Evolutionary conservation across 2,329 filamentous ascomycete genomes (phyloP).

Genomic region (Penicillium sp.): DNA sequence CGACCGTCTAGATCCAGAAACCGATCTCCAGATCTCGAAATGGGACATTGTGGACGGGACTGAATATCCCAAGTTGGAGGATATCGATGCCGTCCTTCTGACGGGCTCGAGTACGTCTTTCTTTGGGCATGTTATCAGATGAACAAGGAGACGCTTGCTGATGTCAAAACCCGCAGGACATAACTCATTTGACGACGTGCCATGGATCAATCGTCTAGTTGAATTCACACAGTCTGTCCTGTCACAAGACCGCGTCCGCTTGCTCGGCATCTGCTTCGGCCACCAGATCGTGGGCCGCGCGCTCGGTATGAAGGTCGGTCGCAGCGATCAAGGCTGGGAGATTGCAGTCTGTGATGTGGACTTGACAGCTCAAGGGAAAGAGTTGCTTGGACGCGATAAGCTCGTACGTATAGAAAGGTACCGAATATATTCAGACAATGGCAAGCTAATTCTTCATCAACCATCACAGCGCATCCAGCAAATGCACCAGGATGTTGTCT

Average conservation of each 20-base stretch:
- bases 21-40: constrained; percentile 60
- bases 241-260: constrained; percentile 62
- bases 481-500: constrained; percentile 82
- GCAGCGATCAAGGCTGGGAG: constrained; percentile 76
- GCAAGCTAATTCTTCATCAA: not conserved
- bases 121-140: too few species aligned
- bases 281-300: constrained; percentile 82
- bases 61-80: constrained; percentile 70
- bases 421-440: not conserved
- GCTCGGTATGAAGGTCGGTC: constrained; percentile 66
- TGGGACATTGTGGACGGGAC: constrained; percentile 71
- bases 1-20: constrained; percentile 36
- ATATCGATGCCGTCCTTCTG: constrained; percentile 80
- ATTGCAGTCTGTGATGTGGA: constrained; percentile 70
- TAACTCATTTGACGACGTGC: constrained; percentile 71
- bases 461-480: constrained; percentile 62
- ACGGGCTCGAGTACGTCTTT: constrained; percentile 65
- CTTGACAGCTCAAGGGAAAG: constrained; percentile 69
- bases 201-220: constrained; percentile 76
- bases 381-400: constrained; percentile 68
- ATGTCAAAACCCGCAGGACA: constrained; percentile 54
- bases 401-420: constrained; percentile 48
- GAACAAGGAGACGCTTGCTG: too few species aligned
- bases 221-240: constrained; percentile 66
- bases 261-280: constrained; percentile 85